Percentiles rank a stretch among this genome's conserved stretches.
phyloP scores from a whole-genome alignment of 2,329 filamentous ascomycete species.

The Pseudogymnoascus sp. region DNA sequence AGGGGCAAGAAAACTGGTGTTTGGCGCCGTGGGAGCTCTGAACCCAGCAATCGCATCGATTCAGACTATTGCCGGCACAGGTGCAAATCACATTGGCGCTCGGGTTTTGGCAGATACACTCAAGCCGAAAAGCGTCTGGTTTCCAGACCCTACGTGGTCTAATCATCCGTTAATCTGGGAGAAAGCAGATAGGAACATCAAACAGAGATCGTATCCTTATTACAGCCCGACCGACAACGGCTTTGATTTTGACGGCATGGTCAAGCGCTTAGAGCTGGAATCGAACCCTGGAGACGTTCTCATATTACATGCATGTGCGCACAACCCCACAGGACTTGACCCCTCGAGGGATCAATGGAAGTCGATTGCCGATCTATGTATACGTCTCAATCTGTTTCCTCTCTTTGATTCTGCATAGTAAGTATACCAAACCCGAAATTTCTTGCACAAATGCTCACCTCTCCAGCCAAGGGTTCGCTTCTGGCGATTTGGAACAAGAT shows the following conservation, averaged over 20 bases:
- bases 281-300: constrained; percentile 25
- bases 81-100: constrained; percentile 27
- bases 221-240: constrained; percentile 25
- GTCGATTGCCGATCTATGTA: constrained; percentile 22
- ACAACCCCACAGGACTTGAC: constrained; percentile 38
- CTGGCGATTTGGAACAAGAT: constrained; percentile 27
- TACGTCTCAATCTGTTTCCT: constrained; percentile 23
- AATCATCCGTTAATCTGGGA: constrained; percentile 35
- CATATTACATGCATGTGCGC: constrained; percentile 37
- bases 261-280: constrained; percentile 23
- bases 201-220: constrained; percentile 28
- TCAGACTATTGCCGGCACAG: constrained; percentile 37
- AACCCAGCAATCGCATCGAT: constrained; percentile 28
- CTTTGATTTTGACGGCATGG: constrained; percentile 30
- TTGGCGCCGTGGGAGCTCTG: constrained; percentile 23
- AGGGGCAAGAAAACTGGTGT: constrained; percentile 28
- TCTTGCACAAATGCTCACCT: background rate
- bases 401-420: constrained; percentile 30
- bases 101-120: constrained; percentile 29
- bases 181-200: constrained; percentile 29
- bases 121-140: constrained; percentile 28
- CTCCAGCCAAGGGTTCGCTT: constrained; percentile 24
- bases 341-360: constrained; percentile 31
- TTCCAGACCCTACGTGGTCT: constrained; percentile 37
- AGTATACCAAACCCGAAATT: constrained; percentile 9